Percentiles rank a stretch among this genome's conserved stretches.
Conservation (phyloP, 306 rosid species). For the Trifolium repens region DNA sequence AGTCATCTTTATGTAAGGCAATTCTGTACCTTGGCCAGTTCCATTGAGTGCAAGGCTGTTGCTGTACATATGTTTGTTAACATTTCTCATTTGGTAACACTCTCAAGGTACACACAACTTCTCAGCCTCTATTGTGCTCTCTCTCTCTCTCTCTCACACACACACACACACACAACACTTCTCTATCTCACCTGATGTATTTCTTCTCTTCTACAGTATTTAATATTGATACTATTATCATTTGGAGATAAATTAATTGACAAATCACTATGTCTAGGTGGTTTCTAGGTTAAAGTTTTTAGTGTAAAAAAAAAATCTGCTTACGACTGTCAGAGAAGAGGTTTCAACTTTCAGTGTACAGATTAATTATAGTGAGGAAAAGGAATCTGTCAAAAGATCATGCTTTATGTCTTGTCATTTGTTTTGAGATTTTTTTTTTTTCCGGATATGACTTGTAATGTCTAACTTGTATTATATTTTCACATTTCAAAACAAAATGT, state of each 20-base stretch:
- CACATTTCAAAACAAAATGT: neutral
- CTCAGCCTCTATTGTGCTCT: neutral
- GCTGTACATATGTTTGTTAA: neutral
- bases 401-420: conserved; percentile 40
- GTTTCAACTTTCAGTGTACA: conserved; percentile 66
- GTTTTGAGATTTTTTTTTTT: neutral
- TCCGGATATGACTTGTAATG: neutral
- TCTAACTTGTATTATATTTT: neutral
- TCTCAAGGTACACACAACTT: neutral
- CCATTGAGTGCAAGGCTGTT: neutral
- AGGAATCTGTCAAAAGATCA: conserved; percentile 83
- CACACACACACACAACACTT: neutral
- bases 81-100: neutral
- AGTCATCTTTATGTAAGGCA: conserved; percentile 5
- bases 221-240: neutral
- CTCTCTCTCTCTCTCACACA: neutral
- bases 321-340: conserved; percentile 69
- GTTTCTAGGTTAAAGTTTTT: conserved; percentile 33
- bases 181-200: neutral
- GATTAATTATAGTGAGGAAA: conserved; percentile 74
- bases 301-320: conserved; percentile 43
- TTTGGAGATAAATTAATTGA: neutral
- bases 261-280: neutral
- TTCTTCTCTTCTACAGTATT: neutral
- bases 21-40: neutral